These are phyloP conservation scores for Nematodospora anomalae DNA, from an alignment of 1,139 yeast genomes.

Conservation along the genomic window DNA sequence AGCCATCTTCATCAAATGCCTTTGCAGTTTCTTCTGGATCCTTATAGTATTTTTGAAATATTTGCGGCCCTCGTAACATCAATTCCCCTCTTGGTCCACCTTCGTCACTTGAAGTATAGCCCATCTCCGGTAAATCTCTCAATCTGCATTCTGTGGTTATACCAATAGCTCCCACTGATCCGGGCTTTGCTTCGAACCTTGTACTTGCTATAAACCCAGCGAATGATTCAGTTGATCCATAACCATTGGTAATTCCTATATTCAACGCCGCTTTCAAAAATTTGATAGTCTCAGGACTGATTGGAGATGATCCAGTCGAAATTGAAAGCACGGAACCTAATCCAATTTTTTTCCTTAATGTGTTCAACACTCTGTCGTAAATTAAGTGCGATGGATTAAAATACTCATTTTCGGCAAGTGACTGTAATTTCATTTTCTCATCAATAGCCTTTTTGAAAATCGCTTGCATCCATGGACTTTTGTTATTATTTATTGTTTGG, in stretches of 20 bases:
- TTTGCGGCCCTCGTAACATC: slow-evolving; percentile 41
- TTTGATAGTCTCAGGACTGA: slow-evolving; percentile 40
- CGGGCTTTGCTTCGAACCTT: slow-evolving; percentile 31
- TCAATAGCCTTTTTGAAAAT: slow-evolving; percentile 30
- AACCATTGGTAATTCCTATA: slow-evolving; percentile 43
- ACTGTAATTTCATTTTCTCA: slow-evolving; percentile 33
- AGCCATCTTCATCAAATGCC: slow-evolving; percentile 57
- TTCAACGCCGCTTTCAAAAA: slow-evolving; percentile 42
- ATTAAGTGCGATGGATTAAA: slow-evolving; percentile 22
- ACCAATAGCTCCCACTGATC: slow-evolving; percentile 41
- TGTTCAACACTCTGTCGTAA: slow-evolving; percentile 29
- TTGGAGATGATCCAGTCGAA: slow-evolving; percentile 47
- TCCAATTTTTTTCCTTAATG: slow-evolving; percentile 38
- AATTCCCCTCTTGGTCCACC: slow-evolving; percentile 46
- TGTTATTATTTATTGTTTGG: slow-evolving; percentile 42
- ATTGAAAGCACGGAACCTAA: slow-evolving; percentile 28
- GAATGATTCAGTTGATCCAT: slow-evolving; percentile 48
- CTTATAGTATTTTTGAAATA: slow-evolving; percentile 37
- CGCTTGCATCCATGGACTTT: slow-evolving; percentile 31
- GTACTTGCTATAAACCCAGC: slow-evolving; percentile 39
- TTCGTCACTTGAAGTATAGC: slow-evolving; percentile 29
- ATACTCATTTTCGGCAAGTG: slow-evolving; percentile 12
- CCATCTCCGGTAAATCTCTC: slow-evolving; percentile 41
- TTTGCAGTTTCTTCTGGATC: slow-evolving; percentile 40
- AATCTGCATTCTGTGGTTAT: slow-evolving; percentile 37